Percentiles rank a stretch among this genome's conserved stretches.
Conservation (phyloP, 2,329 filamentous ascomycete genomes). For the Nothomitra cinnamomea region DNA sequence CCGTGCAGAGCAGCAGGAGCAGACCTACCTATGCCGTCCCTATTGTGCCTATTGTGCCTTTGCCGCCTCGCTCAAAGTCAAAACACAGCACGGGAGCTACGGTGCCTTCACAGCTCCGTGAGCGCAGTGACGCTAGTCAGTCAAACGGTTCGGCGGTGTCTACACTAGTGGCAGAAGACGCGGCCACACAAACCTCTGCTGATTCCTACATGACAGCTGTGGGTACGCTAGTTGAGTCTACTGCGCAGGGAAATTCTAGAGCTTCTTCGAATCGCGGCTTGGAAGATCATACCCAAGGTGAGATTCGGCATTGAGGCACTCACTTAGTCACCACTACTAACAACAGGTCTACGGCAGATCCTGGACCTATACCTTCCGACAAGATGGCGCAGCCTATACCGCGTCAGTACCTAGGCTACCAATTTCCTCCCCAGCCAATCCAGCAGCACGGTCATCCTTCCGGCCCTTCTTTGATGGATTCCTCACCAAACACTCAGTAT, state of each 20-base stretch:
- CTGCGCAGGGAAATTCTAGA: neutral
- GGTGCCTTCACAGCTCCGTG: neutral
- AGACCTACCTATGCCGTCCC: neutral
- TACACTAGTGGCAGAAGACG: neutral
- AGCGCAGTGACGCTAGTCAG: neutral
- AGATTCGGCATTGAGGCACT: neutral
- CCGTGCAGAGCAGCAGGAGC: neutral
- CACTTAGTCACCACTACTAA: neutral
- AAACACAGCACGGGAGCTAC: neutral
- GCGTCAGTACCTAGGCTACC: conserved; percentile 5
- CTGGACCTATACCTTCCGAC: neutral
- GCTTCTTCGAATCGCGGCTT: neutral
- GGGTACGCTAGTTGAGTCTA: neutral
- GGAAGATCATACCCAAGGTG: neutral
- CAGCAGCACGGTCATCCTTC: conserved; percentile 17
- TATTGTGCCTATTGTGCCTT: conserved; percentile 6
- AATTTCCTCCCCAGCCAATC: conserved; percentile 20
- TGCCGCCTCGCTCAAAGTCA: neutral
- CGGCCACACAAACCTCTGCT: neutral
- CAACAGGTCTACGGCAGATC: neutral
- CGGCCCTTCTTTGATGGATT: conserved; percentile 13
- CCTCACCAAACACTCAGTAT: conserved; percentile 10
- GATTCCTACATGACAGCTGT: neutral
- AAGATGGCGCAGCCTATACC: conserved; percentile 3
- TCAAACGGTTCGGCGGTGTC: neutral